Conservation (phyloP, 805 yeast species). For the Danielia reshetovae region DNA sequence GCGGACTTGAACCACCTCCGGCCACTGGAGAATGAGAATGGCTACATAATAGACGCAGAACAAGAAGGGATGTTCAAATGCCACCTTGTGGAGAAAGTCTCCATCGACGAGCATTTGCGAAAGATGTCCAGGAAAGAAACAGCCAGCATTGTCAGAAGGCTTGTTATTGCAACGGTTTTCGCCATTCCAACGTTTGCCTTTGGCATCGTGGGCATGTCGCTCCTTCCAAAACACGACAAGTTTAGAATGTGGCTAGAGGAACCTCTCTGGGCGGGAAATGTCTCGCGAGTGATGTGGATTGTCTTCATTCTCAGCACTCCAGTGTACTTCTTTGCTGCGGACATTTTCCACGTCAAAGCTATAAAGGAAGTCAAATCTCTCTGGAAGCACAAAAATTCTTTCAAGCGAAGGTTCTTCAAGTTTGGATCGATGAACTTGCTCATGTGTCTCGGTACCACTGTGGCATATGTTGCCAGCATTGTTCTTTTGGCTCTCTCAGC, state of each 20-base stretch:
- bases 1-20: conserved; percentile 44
- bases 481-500: conserved; percentile 50
- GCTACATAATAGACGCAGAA: conserved; percentile 16
- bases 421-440: conserved; percentile 79
- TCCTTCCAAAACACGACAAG: conserved; percentile 38
- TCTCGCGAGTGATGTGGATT: conserved; percentile 61
- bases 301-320: conserved; percentile 65
- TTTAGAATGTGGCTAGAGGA: conserved; percentile 54
- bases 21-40: conserved; percentile 20
- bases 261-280: conserved; percentile 62
- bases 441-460: conserved; percentile 69
- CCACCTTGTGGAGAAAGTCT: conserved; percentile 47
- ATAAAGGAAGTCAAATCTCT: conserved; percentile 52
- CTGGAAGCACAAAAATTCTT: conserved; percentile 54
- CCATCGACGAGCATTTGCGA: conserved; percentile 62
- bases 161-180: conserved; percentile 46
- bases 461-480: conserved; percentile 67
- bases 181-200: conserved; percentile 68
- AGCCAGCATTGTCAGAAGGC: conserved; percentile 39
- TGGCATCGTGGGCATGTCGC: conserved; percentile 67
- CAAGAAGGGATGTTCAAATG: conserved; percentile 41
- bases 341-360: conserved; percentile 67
- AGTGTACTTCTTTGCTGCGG: conserved; percentile 71
- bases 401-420: conserved; percentile 53
- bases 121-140: conserved; percentile 48